Base-by-base conservation (phyloP, 345 rosid species). In the Hirschfeldia incana region DNA sequence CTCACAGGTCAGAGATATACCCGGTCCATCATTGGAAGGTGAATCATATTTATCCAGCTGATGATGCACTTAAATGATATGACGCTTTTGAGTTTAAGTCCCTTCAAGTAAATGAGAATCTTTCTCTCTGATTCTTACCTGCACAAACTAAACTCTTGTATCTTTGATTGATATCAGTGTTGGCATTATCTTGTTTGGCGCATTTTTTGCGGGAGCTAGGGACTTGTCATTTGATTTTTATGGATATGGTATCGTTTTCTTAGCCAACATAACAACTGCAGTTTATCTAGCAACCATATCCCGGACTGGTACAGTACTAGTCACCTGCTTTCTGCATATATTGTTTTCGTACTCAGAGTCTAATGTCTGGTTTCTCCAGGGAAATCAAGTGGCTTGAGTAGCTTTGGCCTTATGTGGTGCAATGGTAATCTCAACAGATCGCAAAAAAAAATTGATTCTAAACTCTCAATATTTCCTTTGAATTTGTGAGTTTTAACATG, bases 331-430 rank as follows among this genome's bases (percentile, higher is more conserved):
- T 66, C 61, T 53, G 34, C 72, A 33, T 49, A 8, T 46, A 67
- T 46, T 51, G 29, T 29, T 65, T 32, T 34, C 67, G 51, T 32
- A 46, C 70, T 46, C 46, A 27, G 12, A 33, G 29, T 34, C 15
- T 72, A 59, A 61, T 72, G 49, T 76, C 59, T 81, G 42, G 13
- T 3, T 70, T 60, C 80, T 59, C 69, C 92, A 95, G 99, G 99
- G 78, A 95, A 91, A 83, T 85, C 98, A 64, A 95, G 97, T 79
- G 97, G 98, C 82, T 91, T 95, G 69, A 95, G 91, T 85, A 95
- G 98, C 84, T 95, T 95, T 85, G 98, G 98, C 67, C 92, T 95
- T 59, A 95, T 95, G 97, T 95, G 97, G 99, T 90, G 94, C 87
- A 95, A 93, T 82, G 99, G 99, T 93, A 87, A 79, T 65, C 0